Base-by-base conservation (phyloP, 2,329 filamentous ascomycete species). In the Cytospora piceae region DNA sequence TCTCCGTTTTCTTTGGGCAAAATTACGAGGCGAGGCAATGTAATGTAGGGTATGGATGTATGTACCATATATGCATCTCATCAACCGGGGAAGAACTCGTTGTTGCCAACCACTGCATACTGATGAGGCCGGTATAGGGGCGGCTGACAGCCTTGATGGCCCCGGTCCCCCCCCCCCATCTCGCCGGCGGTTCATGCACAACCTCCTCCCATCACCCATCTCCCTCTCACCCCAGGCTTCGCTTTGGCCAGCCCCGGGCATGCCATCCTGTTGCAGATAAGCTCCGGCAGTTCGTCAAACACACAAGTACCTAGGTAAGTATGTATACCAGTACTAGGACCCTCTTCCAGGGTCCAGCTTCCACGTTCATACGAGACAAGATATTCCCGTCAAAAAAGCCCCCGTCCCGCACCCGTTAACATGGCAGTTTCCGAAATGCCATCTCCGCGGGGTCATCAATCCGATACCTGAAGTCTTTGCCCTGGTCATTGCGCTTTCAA, bases 241-340 rank as follows among this genome's bases (percentile, higher is more conserved):
- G 46, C 46, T 49, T 49, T 49, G 46, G n/a, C 46, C 46, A 24
- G 24, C 46, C 46, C n/a, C 46, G n/a, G 46, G 22, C n/a, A 22
- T 49, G 46, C 46, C 46, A 49, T n/a, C 46, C 46, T n/a, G 22
- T 49, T 49, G 46, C 22, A 49, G 46, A 49, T 49, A 49, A 49
- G 46, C 46, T 24, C 46, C 46, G 46, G 46, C 46, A 49, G 46
- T 49, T 49, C 14, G n/a, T 24, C 46, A 49, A 24, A 49, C 22
- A 14, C 27, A 29, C 27, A 29, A 29, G 27, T 29, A 29, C 27
- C 27, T 29, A 29, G 27, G 27, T 29, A 29, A 29, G 27, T 29
- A 29, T 29, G 7, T 6, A n/a, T n/a, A n/a, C 2, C 17, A n/a
- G 42, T 46, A 49, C n/a, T n/a, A 24, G n/a, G 46, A 49, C 46